Evolutionary conservation across 345 rosid genomes (phyloP), one percentile per base, ranked within the genome.

Genomic region (Arabidopsis arenosa): DNA sequence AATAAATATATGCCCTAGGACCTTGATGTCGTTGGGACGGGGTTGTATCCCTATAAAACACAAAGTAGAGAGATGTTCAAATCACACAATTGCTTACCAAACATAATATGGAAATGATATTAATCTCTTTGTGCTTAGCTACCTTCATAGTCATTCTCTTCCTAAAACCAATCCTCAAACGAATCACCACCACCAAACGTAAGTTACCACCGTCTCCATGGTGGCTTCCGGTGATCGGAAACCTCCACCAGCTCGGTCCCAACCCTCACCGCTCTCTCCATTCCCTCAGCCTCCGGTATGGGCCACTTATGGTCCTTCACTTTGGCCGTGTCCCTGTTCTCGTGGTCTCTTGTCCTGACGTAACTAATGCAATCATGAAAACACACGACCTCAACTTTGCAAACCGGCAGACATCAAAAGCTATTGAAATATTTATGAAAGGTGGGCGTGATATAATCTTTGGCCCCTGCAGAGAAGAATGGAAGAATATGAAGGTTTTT

Each of bases 241-340:
- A 86, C 81, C 84, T 89, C 63, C 86, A 82, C 72, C 85, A 81
- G 36, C 26, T 86, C 5, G 84, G 90, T 3, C 8, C 6, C 26
- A 5, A 68, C 61, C 76, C 86, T 7, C 93, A 86, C 59, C 78
- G 81, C 13, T 73, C 85, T 7, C 81, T 89, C 4, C 51, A 39
- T 7, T 13, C 71, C 48, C 26, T 88, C 6, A 72, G 90, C 15
- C 73, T 65, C 37, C 68, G 30, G 17, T 18, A 75, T 26, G 94
- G 94, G 12, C 86, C 88, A 12, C 63, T 87, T 28, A 87, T 85
- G 90, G 68, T 85, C 5, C 79, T 89, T 30, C 84, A 71, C 47
- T 62, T 88, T 0, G 87, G 96, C 10, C 56, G 61, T 17, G 40
- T 28, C n/a, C 47, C 47, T 12, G n/a, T 43, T 43, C 47, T 43